Evolutionary conservation across 805 yeast genomes (phyloP), one percentile per base, ranked within the genome.

Genomic region (Jamesozyma lodderae): DNA sequence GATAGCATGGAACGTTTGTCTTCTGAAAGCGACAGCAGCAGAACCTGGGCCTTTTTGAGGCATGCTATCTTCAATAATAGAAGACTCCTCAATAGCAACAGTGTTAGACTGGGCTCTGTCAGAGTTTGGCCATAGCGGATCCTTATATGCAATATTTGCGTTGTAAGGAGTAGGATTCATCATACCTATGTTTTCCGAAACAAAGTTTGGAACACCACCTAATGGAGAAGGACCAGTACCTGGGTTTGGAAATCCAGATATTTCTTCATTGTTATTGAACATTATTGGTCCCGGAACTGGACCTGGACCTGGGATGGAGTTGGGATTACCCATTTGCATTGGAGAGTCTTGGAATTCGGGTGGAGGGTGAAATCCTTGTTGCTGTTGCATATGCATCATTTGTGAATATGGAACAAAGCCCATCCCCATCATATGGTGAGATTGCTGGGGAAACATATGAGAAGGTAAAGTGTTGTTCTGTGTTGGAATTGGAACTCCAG

Each of bases 1-100:
- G 20, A 54, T 35, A 11, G 57, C 49, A 32, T 49, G 60, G 37
- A 57, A 57, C 6, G 61, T 57, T 45, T 59, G 61, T 44, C 63
- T 59, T 46, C 63, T 55, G n/a, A 51, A 44, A 4, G 54, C 37
- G 15, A 43, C 34, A 19, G 41, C 37, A 3, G 51, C 41, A 9
- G 45, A 38, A 14, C 43, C 43, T 9, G 48, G 45, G 20, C 34
- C 41, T 7, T 43, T 42, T 16, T 32, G 31, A 8, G 48, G 33
- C 14, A 33, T 32, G 13, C 36, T 33, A 16, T 48, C 47, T 14
- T 41, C 43, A 18, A 38, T 29, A 20, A 44, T 40, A 22, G 43
- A 31, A 7, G 49, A 33, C 8, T 42, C 46, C 17, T 44, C 45
- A 8, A 36, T 16, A 6, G 44, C 33, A 20, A 31, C 28, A 11